Conservation (phyloP, 2,329 filamentous ascomycete genomes). For the Xylariaceae sp. region DNA sequence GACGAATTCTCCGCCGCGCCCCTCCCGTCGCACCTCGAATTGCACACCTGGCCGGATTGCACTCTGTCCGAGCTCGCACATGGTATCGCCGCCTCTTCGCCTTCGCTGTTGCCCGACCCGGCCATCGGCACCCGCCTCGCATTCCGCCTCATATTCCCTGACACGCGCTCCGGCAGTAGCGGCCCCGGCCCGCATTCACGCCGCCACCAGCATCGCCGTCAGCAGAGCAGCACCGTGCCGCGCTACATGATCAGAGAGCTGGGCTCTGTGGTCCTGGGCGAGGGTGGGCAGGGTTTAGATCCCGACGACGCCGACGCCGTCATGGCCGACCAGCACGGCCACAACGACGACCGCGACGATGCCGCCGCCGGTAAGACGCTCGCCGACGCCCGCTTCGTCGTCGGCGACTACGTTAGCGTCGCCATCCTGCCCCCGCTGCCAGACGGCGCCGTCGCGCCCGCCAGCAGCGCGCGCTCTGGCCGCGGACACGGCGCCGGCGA, state of each 20-base stretch:
- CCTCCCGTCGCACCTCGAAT: constrained; percentile 61
- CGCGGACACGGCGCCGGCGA: constrained; percentile 32
- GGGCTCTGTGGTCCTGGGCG: constrained; percentile 73
- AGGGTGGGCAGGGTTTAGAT: constrained; percentile 37
- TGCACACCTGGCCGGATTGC: constrained; percentile 82
- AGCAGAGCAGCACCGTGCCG: constrained; percentile 16
- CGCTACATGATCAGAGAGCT: constrained; percentile 74
- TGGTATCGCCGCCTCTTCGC: constrained; percentile 60
- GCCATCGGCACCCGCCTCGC: constrained; percentile 76
- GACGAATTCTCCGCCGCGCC: constrained; percentile 58
- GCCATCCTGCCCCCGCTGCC: constrained; percentile 68
- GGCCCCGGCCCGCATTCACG: constrained; percentile 4
- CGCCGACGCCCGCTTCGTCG: constrained; percentile 69
- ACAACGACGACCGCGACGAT: constrained; percentile 24
- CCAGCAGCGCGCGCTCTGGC: constrained; percentile 40
- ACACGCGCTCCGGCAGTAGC: constrained; percentile 42
- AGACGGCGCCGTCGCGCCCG: constrained; percentile 66
- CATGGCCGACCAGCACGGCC: background rate
- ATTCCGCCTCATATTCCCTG: constrained; percentile 80
- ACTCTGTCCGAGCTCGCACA: constrained; percentile 74
- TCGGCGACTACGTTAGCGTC: constrained; percentile 82
- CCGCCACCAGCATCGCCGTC: background rate
- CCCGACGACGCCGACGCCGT: constrained; percentile 23
- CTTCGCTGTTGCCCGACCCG: constrained; percentile 57
- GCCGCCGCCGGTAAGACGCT: constrained; percentile 63